These are phyloP conservation scores for Xylaria grammica DNA, from an alignment of 495 filamentous ascomycete species.

Conservation along the genomic window DNA sequence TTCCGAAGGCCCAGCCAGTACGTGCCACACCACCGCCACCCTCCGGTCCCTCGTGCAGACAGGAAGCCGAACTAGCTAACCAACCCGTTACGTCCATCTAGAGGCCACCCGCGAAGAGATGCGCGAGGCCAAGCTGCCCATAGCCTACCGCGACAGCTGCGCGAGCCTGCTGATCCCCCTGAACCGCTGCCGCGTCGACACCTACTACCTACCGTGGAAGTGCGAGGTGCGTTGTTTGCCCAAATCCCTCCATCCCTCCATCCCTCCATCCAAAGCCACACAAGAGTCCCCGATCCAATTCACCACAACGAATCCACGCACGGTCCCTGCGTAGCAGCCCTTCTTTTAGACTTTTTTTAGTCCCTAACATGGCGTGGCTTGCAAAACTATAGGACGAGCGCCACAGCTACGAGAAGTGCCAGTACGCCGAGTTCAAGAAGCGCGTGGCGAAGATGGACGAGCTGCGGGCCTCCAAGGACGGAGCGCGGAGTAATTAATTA, in stretches of 20 bases:
- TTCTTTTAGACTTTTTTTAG: too few species aligned
- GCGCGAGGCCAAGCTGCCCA: constrained; percentile 84
- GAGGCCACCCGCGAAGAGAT: constrained; percentile 87
- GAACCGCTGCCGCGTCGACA: constrained; percentile 89
- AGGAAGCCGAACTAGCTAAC: background rate
- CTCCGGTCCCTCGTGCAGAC: too few species aligned
- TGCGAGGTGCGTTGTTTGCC: constrained; percentile 73
- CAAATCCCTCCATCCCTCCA: background rate
- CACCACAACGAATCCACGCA: too few species aligned
- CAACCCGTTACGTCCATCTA: constrained; percentile 26
- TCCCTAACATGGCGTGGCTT: too few species aligned
- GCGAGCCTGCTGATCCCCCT: constrained; percentile 92
- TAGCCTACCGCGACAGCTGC: constrained; percentile 93
- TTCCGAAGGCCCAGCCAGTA: constrained; percentile 19
- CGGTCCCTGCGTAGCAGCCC: too few species aligned
- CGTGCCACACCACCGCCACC: background rate
- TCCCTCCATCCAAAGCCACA: background rate
- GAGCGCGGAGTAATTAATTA: constrained; percentile 82
- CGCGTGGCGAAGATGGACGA: constrained; percentile 98
- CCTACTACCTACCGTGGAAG: constrained; percentile 97
- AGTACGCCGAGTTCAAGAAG: constrained; percentile 98
- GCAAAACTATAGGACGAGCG: constrained; percentile 91
- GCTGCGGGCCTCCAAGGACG: constrained; percentile 83
- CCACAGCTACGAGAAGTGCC: constrained; percentile 98
- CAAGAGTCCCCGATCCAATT: too few species aligned